Evolutionary conservation across 495 filamentous ascomycete species (phyloP).

Genomic region (Achaetomiella virescens): DNA sequence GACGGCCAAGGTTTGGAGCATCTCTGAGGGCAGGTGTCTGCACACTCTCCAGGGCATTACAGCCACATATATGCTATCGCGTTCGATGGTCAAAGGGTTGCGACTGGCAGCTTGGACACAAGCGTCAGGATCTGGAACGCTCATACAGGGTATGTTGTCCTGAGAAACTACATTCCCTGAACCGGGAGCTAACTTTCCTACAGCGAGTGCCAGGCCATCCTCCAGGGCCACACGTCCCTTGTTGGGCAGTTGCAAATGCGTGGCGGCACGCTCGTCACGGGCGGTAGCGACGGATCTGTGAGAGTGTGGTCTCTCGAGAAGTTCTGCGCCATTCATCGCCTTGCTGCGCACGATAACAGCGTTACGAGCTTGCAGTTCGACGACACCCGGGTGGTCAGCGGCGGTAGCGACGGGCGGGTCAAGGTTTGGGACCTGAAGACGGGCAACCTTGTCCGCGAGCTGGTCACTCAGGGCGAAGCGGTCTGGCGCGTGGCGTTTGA

Average conservation of each 20-base stretch:
- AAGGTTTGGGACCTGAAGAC: constrained; percentile 96
- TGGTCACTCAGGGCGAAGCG: constrained; percentile 82
- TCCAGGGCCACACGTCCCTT: constrained; percentile 94
- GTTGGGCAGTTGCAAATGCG: constrained; percentile 98
- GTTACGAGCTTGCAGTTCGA: constrained; percentile 97
- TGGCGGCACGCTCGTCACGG: constrained; percentile 88
- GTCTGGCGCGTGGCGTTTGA: constrained; percentile 98
- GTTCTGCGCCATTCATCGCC: constrained; percentile 82
- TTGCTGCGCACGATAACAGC: constrained; percentile 97
- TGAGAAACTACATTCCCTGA: neutral
- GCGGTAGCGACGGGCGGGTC: constrained; percentile 90
- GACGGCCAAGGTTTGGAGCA: constrained; percentile 94
- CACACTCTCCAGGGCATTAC: constrained; percentile 89
- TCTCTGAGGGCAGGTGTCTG: constrained; percentile 84
- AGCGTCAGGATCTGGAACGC: constrained; percentile 98
- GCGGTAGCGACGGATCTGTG: constrained; percentile 91
- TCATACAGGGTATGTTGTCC: constrained; percentile 59
- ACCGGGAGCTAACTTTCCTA: neutral
- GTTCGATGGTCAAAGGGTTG: constrained; percentile 86
- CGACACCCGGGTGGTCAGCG: constrained; percentile 86
- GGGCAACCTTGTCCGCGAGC: constrained; percentile 82
- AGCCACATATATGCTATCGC: constrained; percentile 99
- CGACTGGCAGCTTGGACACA: constrained; percentile 95
- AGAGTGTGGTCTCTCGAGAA: constrained; percentile 89
- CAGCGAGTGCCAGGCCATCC: constrained; percentile 77